These are phyloP conservation scores for Trichosporon sp. DNA, from an alignment of 1,284 basidiomycete species.

Conservation along the genomic window DNA sequence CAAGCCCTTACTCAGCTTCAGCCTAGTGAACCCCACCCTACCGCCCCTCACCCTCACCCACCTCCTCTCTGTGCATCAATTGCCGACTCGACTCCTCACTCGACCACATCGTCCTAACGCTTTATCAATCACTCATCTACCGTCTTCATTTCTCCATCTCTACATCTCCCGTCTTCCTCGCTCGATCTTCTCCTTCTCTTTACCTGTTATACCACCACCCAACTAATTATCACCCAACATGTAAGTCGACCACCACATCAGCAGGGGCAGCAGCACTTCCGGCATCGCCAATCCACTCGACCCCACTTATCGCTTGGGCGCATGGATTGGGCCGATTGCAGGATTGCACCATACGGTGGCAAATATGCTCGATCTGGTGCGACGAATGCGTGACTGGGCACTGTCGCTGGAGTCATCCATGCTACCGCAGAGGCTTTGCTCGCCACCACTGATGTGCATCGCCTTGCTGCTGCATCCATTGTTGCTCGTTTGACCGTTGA, in stretches of 20 bases:
- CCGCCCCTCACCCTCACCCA: neutral
- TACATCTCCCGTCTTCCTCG: neutral
- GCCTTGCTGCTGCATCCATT: neutral
- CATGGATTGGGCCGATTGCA: neutral
- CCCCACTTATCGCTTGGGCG: neutral
- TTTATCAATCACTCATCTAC: neutral
- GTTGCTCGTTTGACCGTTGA: neutral
- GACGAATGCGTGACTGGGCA: neutral
- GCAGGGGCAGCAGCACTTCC: no score
- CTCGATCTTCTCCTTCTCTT: neutral
- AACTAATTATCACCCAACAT: slow-evolving; percentile 7
- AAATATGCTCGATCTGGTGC: neutral
- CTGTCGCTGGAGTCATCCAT: neutral
- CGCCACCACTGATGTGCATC: neutral
- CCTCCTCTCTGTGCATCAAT: neutral
- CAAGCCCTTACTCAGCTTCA: neutral
- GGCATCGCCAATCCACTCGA: neutral
- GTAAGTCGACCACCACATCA: slow-evolving; percentile 1
- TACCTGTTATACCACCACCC: neutral
- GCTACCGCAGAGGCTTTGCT: neutral
- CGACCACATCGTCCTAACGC: neutral
- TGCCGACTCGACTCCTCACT: neutral
- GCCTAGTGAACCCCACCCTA: neutral
- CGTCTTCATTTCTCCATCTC: neutral
- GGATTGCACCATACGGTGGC: neutral